Percentiles rank a stretch among this genome's conserved stretches.
These are phyloP conservation scores for Meyerozyma guilliermondii DNA, from an alignment of 1,139 yeast species.

Conservation along the genomic window DNA sequence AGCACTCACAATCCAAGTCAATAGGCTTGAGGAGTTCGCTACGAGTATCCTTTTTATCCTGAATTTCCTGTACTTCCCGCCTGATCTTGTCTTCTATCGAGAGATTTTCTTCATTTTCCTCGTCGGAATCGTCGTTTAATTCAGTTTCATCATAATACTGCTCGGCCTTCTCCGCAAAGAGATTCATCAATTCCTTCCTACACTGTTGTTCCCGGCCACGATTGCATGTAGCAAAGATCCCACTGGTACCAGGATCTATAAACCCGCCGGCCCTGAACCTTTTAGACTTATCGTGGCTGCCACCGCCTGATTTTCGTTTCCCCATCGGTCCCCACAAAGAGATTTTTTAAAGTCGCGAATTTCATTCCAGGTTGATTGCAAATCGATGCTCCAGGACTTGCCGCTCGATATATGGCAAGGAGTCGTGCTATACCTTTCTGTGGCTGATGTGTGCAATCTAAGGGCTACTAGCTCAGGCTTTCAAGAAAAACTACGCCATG, in stretches of 20 bases:
- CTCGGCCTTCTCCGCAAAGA: conserved; percentile 53
- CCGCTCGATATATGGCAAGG: conserved; percentile 16
- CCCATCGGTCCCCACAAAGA: conserved; percentile 20
- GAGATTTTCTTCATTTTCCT: conserved; percentile 28
- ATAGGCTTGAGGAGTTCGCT: conserved; percentile 55
- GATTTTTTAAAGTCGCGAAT: not conserved
- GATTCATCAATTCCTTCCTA: conserved; percentile 60
- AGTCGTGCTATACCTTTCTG: conserved; percentile 16
- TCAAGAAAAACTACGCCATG: conserved; percentile 8
- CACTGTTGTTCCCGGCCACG: conserved; percentile 75
- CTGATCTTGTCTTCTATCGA: conserved; percentile 75
- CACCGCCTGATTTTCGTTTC: conserved; percentile 22
- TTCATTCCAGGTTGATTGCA: not conserved
- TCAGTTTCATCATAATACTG: conserved; percentile 44
- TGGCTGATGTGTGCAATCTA: conserved; percentile 18
- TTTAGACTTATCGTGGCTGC: conserved; percentile 23
- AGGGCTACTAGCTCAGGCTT: conserved; percentile 9
- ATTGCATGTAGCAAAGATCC: conserved; percentile 81
- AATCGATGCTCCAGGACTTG: conserved; percentile 3
- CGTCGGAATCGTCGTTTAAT: conserved; percentile 25
- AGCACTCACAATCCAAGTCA: conserved; percentile 78
- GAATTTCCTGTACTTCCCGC: conserved; percentile 59
- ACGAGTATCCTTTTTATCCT: conserved; percentile 33
- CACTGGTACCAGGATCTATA: conserved; percentile 76
- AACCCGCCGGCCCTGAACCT: conserved; percentile 46